These are phyloP conservation scores for Pseudozyma pruni DNA, from an alignment of 1,284 basidiomycete species.

Conservation along the genomic window DNA sequence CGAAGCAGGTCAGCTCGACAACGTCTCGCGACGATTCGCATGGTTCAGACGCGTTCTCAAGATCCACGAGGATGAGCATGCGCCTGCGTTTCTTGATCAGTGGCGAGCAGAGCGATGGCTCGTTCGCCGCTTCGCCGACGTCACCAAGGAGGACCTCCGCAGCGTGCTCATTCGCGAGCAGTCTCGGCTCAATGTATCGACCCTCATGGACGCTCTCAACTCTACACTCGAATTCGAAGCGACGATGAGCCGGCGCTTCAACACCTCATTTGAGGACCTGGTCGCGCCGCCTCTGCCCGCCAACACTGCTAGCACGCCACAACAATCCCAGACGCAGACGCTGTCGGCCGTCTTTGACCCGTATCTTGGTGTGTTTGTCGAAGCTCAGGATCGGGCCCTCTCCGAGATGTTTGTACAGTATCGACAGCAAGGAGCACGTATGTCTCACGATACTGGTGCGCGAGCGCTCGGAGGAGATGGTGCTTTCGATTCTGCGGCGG, in stretches of 20 bases:
- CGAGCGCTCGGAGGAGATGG: conserved; percentile 67
- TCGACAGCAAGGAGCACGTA: conserved; percentile 32
- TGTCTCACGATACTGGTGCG: conserved; percentile 29
- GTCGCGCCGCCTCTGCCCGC: conserved; percentile 18
- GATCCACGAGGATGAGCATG: conserved; percentile 85
- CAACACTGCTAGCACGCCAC: neutral
- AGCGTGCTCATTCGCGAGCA: conserved; percentile 63
- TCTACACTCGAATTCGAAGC: conserved; percentile 64
- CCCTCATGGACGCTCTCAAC: conserved; percentile 60
- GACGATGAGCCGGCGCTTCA: conserved; percentile 51
- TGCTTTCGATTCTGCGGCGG: conserved; percentile 72
- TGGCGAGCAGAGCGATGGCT: conserved; percentile 62
- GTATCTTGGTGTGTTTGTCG: conserved; percentile 90
- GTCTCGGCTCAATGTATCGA: conserved; percentile 55
- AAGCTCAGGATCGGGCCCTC: conserved; percentile 85
- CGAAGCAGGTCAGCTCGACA: conserved; percentile 92
- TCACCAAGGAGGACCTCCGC: conserved; percentile 63
- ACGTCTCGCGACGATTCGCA: conserved; percentile 89
- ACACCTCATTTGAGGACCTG: conserved; percentile 44
- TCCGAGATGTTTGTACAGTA: conserved; percentile 56
- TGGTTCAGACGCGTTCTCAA: conserved; percentile 95
- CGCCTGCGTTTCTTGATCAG: conserved; percentile 52
- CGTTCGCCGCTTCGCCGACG: conserved; percentile 57
- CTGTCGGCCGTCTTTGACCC: conserved; percentile 85
- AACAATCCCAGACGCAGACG: conserved; percentile 48